A percentile compares a stretch with the other conserved stretches of the same genome.
phyloP scores from a whole-genome alignment of 805 yeast species.

The Candida sanyiensis region DNA sequence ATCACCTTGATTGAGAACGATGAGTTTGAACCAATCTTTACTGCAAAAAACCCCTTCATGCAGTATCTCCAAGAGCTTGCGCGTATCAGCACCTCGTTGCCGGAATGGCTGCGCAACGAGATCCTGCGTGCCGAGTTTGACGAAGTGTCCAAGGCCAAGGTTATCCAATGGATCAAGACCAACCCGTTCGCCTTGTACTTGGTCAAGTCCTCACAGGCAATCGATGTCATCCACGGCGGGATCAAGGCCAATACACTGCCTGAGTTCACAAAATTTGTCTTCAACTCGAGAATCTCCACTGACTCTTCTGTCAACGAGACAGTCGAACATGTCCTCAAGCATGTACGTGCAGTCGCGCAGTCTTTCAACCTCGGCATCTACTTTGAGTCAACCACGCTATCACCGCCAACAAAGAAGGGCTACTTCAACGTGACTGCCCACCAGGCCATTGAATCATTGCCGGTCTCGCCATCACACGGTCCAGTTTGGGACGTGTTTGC shows the following conservation, averaged over 20 bases:
- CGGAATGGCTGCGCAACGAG: conserved; percentile 23
- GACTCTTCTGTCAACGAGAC: conserved; percentile 41
- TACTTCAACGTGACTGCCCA: conserved; percentile 22
- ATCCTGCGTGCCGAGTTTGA: conserved; percentile 34
- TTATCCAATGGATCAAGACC: conserved; percentile 24
- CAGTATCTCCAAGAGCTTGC: conserved; percentile 55
- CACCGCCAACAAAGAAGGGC: conserved; percentile 25
- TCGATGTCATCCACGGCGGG: conserved; percentile 52
- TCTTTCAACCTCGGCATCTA: conserved; percentile 20
- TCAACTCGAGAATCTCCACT: conserved; percentile 61
- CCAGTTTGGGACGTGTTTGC: conserved; percentile 19
- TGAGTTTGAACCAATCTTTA: conserved; percentile 41
- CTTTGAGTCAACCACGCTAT: conserved; percentile 13
- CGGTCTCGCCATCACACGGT: conserved; percentile 15
- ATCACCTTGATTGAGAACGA: conserved; percentile 49
- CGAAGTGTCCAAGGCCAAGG: conserved; percentile 32
- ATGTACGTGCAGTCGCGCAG: conserved; percentile 17
- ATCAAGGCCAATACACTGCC: conserved; percentile 75
- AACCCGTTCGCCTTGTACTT: conserved; percentile 12
- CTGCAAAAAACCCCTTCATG: conserved; percentile 54
- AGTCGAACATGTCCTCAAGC: conserved; percentile 25
- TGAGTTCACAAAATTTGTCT: conserved; percentile 40
- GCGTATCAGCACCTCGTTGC: conserved; percentile 32
- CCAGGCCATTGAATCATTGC: conserved; percentile 13
- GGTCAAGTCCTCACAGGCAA: conserved; percentile 22